Base-by-base conservation (phyloP, 1,284 basidiomycete genomes). In the Sporisorium exsertum region DNA sequence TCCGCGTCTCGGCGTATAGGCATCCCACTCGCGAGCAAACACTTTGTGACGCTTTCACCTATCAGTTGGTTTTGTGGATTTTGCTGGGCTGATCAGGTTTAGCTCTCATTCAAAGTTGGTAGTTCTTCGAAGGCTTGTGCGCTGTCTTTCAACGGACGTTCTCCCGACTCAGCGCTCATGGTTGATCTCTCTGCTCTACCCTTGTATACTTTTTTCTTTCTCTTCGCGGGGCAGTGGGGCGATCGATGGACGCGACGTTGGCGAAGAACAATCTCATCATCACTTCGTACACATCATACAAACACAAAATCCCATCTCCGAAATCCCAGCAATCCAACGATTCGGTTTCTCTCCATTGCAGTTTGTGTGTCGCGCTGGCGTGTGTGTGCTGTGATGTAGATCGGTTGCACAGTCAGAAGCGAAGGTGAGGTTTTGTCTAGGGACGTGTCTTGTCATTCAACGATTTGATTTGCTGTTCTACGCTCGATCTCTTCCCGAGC, bases 11-110 rank as follows among this genome's bases (percentile, higher is more conserved):
- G 24, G 58, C 57, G 58, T 58, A 58, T 35, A 26, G 5, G 52
- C 45, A 20, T 26, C 5, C 16, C 13, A 43, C 40, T 20, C 40
- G 40, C 12, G 27, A 29, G 27, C 27, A 18, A 40, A 22, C 26
- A 8, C 7, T 26, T 20, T 10, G 29, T 33, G 56, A 49, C 15
- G 13, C 32, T 47, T 40, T 46, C 51, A 8, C n/a, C 49, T 43
- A 22, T 55, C 57, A 59, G 60, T 59, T 59, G 58, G 45, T 64
- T 60, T 22, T 57, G 58, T 51, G 62, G 55, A 46, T 37, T 70
- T 64, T 58, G 68, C 68, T 70, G 68, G 62, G 62, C 67, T 70
- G 61, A 37, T 47, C 15, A 35, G 43, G 35, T 37, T 6, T 32
- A 42, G 45, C 18, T 49, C 29, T 32, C 45, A 13, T 9, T 15